A percentile compares a stretch with the other conserved stretches of the same genome.
phyloP scores from a whole-genome alignment of 2,329 filamentous ascomycete genomes.

The Hypoxylon sp. region DNA sequence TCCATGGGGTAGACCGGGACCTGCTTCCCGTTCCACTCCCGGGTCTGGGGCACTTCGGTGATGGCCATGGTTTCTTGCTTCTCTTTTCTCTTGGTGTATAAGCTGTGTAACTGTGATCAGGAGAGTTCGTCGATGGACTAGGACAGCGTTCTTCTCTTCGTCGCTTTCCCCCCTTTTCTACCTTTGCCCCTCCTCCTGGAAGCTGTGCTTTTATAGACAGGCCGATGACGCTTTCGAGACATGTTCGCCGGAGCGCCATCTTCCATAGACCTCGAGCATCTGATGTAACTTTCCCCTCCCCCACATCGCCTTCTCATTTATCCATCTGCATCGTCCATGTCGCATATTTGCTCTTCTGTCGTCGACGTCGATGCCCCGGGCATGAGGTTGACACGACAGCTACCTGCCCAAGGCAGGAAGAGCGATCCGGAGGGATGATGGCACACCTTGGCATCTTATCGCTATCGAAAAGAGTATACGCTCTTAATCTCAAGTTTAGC shows the following conservation, averaged over 20 bases:
- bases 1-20: conserved; percentile 61
- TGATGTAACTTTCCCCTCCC: conserved; percentile 36
- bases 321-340: conserved; percentile 30
- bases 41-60: conserved; percentile 53
- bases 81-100: conserved; percentile 1
- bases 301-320: conserved; percentile 33
- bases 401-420: conserved; percentile 3
- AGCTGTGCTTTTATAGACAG: conserved; percentile 33
- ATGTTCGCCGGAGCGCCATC: conserved; percentile 32
- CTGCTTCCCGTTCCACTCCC: conserved; percentile 58
- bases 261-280: conserved; percentile 31
- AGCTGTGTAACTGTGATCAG: not conserved
- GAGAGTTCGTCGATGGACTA: conserved; percentile 13
- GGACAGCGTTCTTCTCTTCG: conserved; percentile 10
- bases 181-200: conserved; percentile 11
- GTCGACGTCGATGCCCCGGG: not conserved
- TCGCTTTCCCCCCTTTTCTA: not conserved
- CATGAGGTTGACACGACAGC: conserved; percentile 24
- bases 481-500: conserved; percentile 35
- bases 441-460: conserved; percentile 34
- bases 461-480: conserved; percentile 34
- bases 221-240: conserved; percentile 16
- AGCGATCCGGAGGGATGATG: conserved; percentile 6
- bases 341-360: conserved; percentile 16
- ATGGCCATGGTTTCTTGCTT: conserved; percentile 47